Percentiles rank a stretch among this genome's conserved stretches.
phyloP scores from a whole-genome alignment of 805 yeast genomes.

The Isabelozyma heimii region DNA sequence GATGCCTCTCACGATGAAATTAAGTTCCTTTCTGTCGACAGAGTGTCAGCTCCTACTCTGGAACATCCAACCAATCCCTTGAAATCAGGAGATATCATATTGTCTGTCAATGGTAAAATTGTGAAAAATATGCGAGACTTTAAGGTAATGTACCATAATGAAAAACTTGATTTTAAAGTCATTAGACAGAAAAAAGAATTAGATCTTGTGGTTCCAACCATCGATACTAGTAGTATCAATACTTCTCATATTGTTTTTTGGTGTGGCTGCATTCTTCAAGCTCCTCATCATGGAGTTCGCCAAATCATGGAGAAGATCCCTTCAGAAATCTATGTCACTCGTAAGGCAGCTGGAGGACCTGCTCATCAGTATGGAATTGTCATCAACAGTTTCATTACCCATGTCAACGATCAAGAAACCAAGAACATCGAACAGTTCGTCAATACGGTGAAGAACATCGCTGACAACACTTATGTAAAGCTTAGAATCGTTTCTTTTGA shows the following conservation, averaged over 20 bases:
- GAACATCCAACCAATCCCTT: conserved; percentile 32
- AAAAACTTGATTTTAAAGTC: conserved; percentile 53
- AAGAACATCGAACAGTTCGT: conserved; percentile 68
- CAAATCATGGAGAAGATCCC: conserved; percentile 78
- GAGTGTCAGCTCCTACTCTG: conserved; percentile 53
- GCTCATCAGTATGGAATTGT: conserved; percentile 78
- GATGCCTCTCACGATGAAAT: conserved; percentile 59
- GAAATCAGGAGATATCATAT: conserved; percentile 70
- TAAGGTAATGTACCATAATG: conserved; percentile 45
- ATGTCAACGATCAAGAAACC: conserved; percentile 76
- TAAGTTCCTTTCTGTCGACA: conserved; percentile 68
- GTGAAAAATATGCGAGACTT: conserved; percentile 70
- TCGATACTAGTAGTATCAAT: conserved; percentile 51
- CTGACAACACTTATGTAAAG: conserved; percentile 79
- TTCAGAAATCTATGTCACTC: conserved; percentile 78
- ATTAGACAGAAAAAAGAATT: conserved; percentile 69
- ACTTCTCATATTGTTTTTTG: conserved; percentile 72
- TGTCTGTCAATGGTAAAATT: conserved; percentile 63
- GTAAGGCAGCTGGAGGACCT: conserved; percentile 78
- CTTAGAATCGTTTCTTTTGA: conserved; percentile 81
- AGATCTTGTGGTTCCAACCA: conserved; percentile 62
- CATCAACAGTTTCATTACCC: conserved; percentile 83
- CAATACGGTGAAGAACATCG: conserved; percentile 61
- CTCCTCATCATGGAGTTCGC: conserved; percentile 90
- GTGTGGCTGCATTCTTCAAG: conserved; percentile 82